These are phyloP conservation scores for Jatropha multifida DNA, from an alignment of 441 rosid species.

Conservation along the genomic window DNA sequence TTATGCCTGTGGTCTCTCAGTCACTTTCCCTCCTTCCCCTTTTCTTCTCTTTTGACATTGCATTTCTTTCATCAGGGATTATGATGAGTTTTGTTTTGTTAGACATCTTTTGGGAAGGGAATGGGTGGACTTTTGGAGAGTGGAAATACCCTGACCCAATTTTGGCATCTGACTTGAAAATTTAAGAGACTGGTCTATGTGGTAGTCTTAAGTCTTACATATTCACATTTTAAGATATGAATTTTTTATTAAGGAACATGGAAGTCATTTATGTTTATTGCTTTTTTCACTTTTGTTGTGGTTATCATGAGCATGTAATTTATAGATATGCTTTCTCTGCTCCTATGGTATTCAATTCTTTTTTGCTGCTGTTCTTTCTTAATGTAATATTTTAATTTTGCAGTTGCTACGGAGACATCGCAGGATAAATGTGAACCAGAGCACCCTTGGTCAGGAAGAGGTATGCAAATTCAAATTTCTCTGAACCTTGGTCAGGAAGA, in stretches of 20 bases:
- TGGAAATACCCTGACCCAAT: neutral
- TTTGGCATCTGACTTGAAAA: neutral
- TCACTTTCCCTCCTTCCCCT: neutral
- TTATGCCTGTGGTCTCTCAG: neutral
- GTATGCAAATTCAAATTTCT: conserved; percentile 30
- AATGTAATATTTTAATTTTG: conserved; percentile 11
- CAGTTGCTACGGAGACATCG: conserved; percentile 74
- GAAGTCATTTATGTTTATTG: neutral
- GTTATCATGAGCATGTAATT: neutral
- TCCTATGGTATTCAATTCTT: neutral
- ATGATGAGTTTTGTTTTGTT: neutral
- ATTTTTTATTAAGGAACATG: neutral
- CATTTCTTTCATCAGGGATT: neutral
- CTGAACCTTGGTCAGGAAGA: conserved; percentile 45
- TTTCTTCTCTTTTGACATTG: neutral
- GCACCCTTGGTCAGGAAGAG: conserved; percentile 55
- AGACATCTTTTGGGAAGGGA: neutral
- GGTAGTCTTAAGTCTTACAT: neutral
- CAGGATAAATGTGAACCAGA: conserved; percentile 56
- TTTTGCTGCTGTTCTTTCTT: neutral
- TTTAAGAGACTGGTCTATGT: neutral
- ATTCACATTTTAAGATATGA: neutral
- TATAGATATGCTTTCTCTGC: conserved; percentile 6
- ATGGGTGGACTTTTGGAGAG: too few species aligned
- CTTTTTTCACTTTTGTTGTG: neutral